Conservation (phyloP, 345 rosid species). For the Eucalyptus urophylla region DNA sequence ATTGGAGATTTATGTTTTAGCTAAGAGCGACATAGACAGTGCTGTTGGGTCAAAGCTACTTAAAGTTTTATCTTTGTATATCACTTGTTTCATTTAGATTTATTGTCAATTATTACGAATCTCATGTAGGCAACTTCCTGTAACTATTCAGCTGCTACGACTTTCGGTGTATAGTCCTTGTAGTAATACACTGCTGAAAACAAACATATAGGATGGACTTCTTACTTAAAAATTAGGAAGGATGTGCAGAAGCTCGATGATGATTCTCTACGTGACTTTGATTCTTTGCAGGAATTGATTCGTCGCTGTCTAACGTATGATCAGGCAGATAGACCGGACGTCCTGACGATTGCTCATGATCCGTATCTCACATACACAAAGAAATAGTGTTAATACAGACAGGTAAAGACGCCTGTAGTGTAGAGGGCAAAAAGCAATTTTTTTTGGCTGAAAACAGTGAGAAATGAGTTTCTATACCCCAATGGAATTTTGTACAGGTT, state of each 20-base stretch:
- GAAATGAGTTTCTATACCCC: neutral
- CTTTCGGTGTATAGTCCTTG: neutral
- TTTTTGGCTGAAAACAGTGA: neutral
- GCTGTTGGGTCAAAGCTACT: neutral
- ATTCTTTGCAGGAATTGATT: constrained; percentile 67
- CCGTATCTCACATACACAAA: constrained; percentile 68
- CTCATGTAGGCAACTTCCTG: neutral
- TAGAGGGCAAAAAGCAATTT: neutral
- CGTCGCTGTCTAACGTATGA: constrained; percentile 85
- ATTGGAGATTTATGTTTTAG: neutral
- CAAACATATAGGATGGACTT: neutral
- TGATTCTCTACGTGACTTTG: neutral
- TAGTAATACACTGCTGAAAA: neutral
- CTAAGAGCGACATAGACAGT: neutral
- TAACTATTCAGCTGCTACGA: neutral
- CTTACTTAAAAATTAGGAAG: neutral
- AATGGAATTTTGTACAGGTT: constrained; percentile 33
- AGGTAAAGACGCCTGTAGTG: neutral
- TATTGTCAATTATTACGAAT: neutral
- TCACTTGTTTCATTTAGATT: neutral
- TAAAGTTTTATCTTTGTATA: neutral
- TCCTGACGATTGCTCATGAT: constrained; percentile 74
- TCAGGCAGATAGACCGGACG: constrained; percentile 89
- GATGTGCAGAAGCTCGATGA: neutral
- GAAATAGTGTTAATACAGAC: constrained; percentile 29